Evolutionary conservation across 768 basidiomycete species (phyloP).

Genomic region (Mycena pura): DNA sequence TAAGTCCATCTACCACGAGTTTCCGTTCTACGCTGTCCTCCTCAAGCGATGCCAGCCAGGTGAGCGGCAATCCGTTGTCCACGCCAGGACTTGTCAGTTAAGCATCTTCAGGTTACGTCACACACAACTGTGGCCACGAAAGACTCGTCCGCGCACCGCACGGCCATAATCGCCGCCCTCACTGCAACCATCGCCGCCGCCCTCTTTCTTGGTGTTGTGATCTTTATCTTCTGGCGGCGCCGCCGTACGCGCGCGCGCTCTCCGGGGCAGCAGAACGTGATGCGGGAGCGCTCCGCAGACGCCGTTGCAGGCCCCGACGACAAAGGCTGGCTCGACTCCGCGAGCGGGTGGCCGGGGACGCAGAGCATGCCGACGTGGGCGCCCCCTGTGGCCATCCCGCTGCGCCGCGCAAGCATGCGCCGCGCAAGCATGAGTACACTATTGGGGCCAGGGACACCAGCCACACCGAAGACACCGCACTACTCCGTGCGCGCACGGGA

Average conservation of each 20-base stretch:
- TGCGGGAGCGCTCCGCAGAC: not conserved
- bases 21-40: no score
- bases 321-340: not conserved
- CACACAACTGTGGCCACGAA: no score
- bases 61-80: no score
- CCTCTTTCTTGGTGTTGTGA: not conserved
- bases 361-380: not conserved
- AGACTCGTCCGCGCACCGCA: no score
- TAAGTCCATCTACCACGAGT: no score
- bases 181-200: not conserved
- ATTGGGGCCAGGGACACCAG: not conserved
- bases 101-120: no score
- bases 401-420: not conserved
- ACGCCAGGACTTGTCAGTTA: no score
- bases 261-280: not conserved
- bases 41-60: no score
- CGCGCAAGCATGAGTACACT: not conserved
- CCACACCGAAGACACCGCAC: not conserved
- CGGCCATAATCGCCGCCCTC: conserved; percentile 11
- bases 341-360: not conserved
- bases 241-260: not conserved
- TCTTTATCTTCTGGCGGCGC: not conserved
- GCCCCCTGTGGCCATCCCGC: not conserved
- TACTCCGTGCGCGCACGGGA: conserved; percentile 14
- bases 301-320: not conserved